phyloP scores from a whole-genome alignment of 768 basidiomycete genomes.

The Sporobolomyces pararoseus region DNA sequence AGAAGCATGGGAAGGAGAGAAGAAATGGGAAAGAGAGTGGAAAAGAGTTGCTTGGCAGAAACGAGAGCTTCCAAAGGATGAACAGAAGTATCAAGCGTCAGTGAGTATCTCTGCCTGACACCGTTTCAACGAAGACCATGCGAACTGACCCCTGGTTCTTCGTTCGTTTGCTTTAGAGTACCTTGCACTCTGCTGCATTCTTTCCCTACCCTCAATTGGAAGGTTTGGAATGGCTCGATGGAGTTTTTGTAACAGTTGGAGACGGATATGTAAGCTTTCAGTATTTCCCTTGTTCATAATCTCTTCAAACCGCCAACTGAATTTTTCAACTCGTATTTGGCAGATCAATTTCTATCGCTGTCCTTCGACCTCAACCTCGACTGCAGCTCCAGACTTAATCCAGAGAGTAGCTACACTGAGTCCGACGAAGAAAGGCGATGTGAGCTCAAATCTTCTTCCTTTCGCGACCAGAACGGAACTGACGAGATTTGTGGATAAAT shows the following conservation, averaged over 20 bases:
- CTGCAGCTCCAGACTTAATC: background rate
- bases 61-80: background rate
- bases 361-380: background rate
- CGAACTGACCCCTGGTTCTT: background rate
- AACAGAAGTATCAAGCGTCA: too few relatives aligned
- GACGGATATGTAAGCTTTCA: constrained; percentile 4
- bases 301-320: background rate
- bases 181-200: background rate
- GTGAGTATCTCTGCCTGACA: too few relatives aligned
- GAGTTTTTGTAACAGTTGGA: constrained; percentile 10
- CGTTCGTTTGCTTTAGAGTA: background rate
- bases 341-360: constrained; percentile 12
- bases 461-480: background rate
- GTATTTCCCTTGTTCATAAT: too few relatives aligned
- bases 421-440: background rate
- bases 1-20: too few relatives aligned
- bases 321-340: background rate
- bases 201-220: constrained; percentile 15
- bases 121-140: too few relatives aligned
- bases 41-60: background rate
- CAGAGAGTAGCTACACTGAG: background rate
- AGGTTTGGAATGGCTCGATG: constrained; percentile 3
- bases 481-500: background rate
- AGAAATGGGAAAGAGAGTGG: constrained; percentile 8
- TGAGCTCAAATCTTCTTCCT: background rate